These are phyloP conservation scores for Pyrus pyrifolia DNA, from an alignment of 306 rosid species.

Conservation along the genomic window DNA sequence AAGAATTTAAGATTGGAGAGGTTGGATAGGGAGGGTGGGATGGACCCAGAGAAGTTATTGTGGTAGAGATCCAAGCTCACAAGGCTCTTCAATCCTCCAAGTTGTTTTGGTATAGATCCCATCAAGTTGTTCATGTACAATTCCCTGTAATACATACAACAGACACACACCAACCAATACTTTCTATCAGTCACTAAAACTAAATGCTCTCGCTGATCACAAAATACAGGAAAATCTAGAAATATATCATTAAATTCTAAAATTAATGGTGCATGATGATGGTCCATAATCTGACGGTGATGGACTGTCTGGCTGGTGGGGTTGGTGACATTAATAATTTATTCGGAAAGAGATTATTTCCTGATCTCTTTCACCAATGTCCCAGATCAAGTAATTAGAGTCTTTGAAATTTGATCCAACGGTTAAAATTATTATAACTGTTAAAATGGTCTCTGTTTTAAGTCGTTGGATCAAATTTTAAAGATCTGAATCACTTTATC, in stretches of 20 bases:
- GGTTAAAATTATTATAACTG: no score
- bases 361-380: no score
- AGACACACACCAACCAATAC: background rate
- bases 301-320: slow-evolving; percentile 10
- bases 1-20: slow-evolving; percentile 70
- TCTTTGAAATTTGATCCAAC: no score
- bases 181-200: slow-evolving; percentile 3
- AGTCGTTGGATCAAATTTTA: no score
- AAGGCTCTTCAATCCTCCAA: slow-evolving; percentile 64
- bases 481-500: no score
- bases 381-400: no score
- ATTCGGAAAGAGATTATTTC: no score
- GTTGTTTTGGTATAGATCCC: slow-evolving; percentile 63
- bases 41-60: slow-evolving; percentile 60
- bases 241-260: no score
- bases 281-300: background rate
- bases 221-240: background rate
- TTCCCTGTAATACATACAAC: slow-evolving; percentile 36
- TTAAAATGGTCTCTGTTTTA: fast-evolving
- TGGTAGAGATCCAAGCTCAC: slow-evolving; percentile 77
- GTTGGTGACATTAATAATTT: slow-evolving; percentile 1
- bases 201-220: background rate
- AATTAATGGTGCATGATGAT: background rate
- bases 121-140: slow-evolving; percentile 58
- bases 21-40: slow-evolving; percentile 60